Evolutionary conservation across 768 basidiomycete genomes (phyloP).

Genomic region (Collybia sordida): DNA sequence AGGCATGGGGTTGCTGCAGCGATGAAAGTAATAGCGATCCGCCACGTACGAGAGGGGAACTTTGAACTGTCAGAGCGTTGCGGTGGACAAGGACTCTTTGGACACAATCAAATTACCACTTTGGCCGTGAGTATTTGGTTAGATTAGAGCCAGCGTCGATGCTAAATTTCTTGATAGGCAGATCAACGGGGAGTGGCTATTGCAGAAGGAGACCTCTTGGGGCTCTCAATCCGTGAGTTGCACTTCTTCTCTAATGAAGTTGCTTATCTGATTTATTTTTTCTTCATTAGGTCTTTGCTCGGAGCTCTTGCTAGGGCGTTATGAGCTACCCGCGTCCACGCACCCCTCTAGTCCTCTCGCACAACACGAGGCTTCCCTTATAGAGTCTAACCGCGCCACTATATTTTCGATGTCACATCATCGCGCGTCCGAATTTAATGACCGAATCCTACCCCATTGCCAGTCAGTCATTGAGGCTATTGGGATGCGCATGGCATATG

Average conservation of each 20-base stretch:
- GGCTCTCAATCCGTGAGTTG: slow-evolving; percentile 34
- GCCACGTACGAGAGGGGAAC: slow-evolving; percentile 11
- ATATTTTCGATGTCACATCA: slow-evolving; percentile 20
- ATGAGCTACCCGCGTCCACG: slow-evolving; percentile 14
- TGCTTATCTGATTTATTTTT: neutral
- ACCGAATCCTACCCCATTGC: slow-evolving; percentile 39
- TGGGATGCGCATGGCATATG: slow-evolving; percentile 45
- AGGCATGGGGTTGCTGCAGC: slow-evolving; percentile 21
- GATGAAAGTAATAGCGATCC: slow-evolving; percentile 15
- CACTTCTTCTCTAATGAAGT: neutral
- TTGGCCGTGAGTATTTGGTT: slow-evolving; percentile 24
- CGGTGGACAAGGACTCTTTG: slow-evolving; percentile 44
- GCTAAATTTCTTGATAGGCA: slow-evolving; percentile 21
- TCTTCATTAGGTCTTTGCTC: slow-evolving; percentile 20
- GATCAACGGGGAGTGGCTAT: slow-evolving; percentile 38
- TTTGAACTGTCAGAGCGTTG: slow-evolving; percentile 30
- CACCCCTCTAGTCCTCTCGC: slow-evolving; percentile 18
- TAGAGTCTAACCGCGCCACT: slow-evolving; percentile 13
- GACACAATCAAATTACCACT: slow-evolving; percentile 30
- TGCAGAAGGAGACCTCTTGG: slow-evolving; percentile 46
- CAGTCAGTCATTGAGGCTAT: slow-evolving; percentile 38
- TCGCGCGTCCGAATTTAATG: slow-evolving; percentile 30
- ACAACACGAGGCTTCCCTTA: slow-evolving; percentile 16
- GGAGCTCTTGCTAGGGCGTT: slow-evolving; percentile 22
- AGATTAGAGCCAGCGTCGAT: neutral